Base-by-base conservation (phyloP, 805 yeast genomes). In the Clavispora fructus region DNA sequence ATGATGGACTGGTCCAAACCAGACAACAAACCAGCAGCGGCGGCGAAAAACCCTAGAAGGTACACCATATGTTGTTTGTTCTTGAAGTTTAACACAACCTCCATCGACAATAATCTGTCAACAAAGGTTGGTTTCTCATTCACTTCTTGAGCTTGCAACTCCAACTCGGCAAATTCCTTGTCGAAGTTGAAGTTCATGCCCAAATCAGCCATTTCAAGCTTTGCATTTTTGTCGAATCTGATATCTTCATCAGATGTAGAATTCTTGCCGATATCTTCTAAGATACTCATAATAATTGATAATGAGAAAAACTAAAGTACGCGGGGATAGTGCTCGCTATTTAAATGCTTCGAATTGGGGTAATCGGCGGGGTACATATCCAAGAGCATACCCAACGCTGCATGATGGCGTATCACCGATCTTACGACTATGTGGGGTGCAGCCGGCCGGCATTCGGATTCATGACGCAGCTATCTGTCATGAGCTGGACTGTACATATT, bases 1-100 rank as follows among this genome's bases (percentile, higher is more conserved):
- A 82, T 82, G 35, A 82, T 71, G 16, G 85, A 79, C 68, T 82
- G 87, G 63, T 82, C 88, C 40, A 81, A 64, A 53, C 87, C 87
- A 12, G 85, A 79, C 43, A 82, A 74, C 46, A 81, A 59, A 44
- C 88, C 88, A 27, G 83, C 86, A 48, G 77, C 73, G 6, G 85
- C 75, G 6, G 85, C 83, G 54, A 82, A 80, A 13, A 58, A 59
- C 17, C 83, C 87, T 41, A 81, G 64, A 53, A 77, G 62, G 45
- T 62, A 59, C 26, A 74, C 77, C 61, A 57, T 56, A 56, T 73
- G 55, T 33, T 60, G 65, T 47, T 73, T 75, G 53, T 75, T 68
- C 45, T 70, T 51, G 60, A 79, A 79, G 49, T 72, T 52, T 9
- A 73, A 55, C 42, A 68, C 62, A 49, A 63, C 55, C 42, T 73